Evolutionary conservation across 768 basidiomycete genomes (phyloP), one percentile per base, ranked within the genome.

Genomic region (Naganishia onofrii): DNA sequence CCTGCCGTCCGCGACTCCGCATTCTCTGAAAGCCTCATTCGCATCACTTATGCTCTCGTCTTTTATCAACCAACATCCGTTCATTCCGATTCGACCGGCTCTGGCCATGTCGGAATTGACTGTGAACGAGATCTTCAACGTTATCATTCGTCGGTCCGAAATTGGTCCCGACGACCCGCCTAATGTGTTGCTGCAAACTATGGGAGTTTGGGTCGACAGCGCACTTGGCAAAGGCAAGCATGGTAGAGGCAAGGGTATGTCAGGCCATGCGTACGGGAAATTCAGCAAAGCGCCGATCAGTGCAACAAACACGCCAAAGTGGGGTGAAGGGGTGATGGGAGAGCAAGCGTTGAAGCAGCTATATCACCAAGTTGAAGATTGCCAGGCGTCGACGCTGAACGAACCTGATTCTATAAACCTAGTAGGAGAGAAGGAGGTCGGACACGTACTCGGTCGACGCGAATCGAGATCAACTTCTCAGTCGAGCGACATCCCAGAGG

Each of bases 1-100:
- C 17, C 73, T 80, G 5, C 78, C 79, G 0, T 17, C 66, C 0
- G 17, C 56, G 9, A 63, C 69, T 8, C 69, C 75, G 0, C 53
- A 67, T 9, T 74, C 76, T 21, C 69, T 77, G 5, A 68, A 63
- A 6, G 70, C 74, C 17, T 74, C 74, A 2, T 80, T 76, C 71
- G 73, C 75, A 0, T 73, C 74, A 1, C 71, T 77, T 42, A 74
- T 79, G 15, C 67, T 75, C 3, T 70, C 75, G 13, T 72, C 77
- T 44, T 71, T 79, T 70, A 60, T 80, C 17, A 73, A 76, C n/a
- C 72, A 76, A 3, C 48, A 71, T 23, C 75, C 79, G 5, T 63
- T 54, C 32, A 69, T 77, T 2, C 73, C 77, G 0, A 69, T 81
- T 31, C 70, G 74, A 15, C 75, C 78, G 56, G 74, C 71, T 1